Evolutionary conservation across 805 yeast genomes (phyloP).

Genomic region (Cyberlindnera subsufficiens): DNA sequence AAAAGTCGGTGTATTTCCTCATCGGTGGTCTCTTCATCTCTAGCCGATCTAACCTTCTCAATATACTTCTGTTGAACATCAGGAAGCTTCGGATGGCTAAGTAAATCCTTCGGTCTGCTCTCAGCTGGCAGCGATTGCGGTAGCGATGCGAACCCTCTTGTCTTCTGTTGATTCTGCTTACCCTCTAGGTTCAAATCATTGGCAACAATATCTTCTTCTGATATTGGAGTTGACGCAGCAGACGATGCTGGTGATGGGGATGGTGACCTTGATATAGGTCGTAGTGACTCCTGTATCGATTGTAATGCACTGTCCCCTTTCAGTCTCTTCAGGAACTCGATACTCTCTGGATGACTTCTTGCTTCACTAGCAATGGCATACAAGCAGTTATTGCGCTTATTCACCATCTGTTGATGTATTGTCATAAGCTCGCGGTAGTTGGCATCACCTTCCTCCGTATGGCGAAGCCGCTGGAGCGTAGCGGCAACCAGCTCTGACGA

Average conservation of each 20-base stretch:
- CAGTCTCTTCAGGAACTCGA: not conserved
- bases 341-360: not conserved
- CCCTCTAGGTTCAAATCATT: too few species aligned
- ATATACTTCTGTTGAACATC: not conserved
- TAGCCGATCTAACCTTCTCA: not conserved
- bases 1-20: not conserved
- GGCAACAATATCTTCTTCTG: too few species aligned
- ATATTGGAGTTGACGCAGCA: too few species aligned
- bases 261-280: too few species aligned
- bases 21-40: not conserved
- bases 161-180: too few species aligned
- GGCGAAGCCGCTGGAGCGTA: not conserved
- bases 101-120: too few species aligned
- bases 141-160: too few species aligned
- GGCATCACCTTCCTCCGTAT: not conserved
- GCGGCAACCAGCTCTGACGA: constrained; percentile 1
- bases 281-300: too few species aligned
- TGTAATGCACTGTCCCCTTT: not conserved
- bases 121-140: too few species aligned
- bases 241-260: too few species aligned
- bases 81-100: not conserved
- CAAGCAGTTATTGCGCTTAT: constrained; percentile 2
- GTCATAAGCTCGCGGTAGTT: not conserved
- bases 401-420: not conserved
- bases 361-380: not conserved